These are phyloP conservation scores for Retiboletus flavoniger DNA, from an alignment of 1,284 basidiomycete species.

Conservation along the genomic window DNA sequence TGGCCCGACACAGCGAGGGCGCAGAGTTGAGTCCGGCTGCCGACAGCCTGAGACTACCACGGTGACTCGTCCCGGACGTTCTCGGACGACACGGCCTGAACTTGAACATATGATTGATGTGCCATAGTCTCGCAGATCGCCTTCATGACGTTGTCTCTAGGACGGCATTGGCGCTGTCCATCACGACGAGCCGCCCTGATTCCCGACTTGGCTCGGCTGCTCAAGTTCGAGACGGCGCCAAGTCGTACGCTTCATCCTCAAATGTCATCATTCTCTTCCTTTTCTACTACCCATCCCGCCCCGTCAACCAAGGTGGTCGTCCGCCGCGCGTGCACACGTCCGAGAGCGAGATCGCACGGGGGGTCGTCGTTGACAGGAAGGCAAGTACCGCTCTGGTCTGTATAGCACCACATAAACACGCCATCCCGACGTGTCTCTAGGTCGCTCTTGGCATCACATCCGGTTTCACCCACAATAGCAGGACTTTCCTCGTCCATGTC, in stretches of 20 bases:
- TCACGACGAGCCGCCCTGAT: slow-evolving; percentile 9
- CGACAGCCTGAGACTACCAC: neutral
- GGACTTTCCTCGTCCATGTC: slow-evolving; percentile 29
- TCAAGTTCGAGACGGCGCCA: neutral
- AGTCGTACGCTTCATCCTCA: neutral
- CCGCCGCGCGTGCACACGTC: neutral
- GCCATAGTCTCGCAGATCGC: slow-evolving; percentile 3
- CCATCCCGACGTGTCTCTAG: slow-evolving; percentile 19
- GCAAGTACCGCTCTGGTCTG: slow-evolving; percentile 5
- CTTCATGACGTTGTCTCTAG: slow-evolving; percentile 21
- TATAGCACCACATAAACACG: slow-evolving; percentile 5
- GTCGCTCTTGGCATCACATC: neutral
- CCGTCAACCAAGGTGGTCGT: neutral
- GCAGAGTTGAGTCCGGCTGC: no score
- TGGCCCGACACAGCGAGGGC: neutral
- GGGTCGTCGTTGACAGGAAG: slow-evolving; percentile 14
- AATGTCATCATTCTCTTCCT: neutral
- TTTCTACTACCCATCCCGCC: neutral
- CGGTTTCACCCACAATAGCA: neutral
- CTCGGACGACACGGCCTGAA: neutral
- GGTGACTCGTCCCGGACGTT: neutral
- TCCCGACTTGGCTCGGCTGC: slow-evolving; percentile 10
- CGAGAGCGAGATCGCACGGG: slow-evolving; percentile 1
- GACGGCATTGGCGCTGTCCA: slow-evolving; percentile 14
- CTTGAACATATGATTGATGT: slow-evolving; percentile 11